Evolutionary conservation across 306 rosid genomes (phyloP).

Genomic region (Malus sylvestris): DNA sequence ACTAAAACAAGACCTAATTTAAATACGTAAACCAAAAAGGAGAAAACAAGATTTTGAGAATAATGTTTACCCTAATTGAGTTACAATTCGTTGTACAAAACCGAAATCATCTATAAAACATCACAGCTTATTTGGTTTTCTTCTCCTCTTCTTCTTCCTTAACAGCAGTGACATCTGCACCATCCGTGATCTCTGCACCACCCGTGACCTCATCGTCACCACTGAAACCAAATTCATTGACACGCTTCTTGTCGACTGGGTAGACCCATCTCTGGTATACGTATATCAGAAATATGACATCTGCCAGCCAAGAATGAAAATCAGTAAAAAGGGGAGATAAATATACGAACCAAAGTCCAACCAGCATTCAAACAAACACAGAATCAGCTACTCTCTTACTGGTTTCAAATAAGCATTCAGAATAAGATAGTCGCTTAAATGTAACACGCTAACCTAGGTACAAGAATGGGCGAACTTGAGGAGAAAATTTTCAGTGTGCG

Average conservation of each 20-base stretch:
- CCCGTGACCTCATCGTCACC: conserved; percentile 56
- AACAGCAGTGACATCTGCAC: conserved; percentile 34
- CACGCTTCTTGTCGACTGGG: conserved; percentile 90
- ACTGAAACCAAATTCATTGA: conserved; percentile 90
- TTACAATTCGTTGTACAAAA: conserved; percentile 12
- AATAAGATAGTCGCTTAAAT: background rate
- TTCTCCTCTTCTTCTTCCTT: conserved; percentile 81
- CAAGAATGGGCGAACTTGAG: background rate
- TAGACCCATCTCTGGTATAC: conserved; percentile 86
- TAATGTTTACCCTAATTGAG: conserved; percentile 12
- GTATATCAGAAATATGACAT: conserved; percentile 79
- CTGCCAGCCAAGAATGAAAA: conserved; percentile 44
- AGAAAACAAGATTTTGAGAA: conserved; percentile 14
- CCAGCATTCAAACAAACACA: background rate
- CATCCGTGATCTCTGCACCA: conserved; percentile 28
- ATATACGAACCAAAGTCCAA: background rate
- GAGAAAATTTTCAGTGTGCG: too few relatives aligned
- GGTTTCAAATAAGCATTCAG: background rate
- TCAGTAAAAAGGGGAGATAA: background rate
- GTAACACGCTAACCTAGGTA: background rate
- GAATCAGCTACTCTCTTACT: background rate
- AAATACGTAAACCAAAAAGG: conserved; percentile 17
- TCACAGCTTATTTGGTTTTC: conserved; percentile 71
- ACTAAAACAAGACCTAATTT: conserved; percentile 18
- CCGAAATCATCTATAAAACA: conserved; percentile 14